phyloP scores from a whole-genome alignment of 306 rosid genomes.

The Ochetophila trinervis region DNA sequence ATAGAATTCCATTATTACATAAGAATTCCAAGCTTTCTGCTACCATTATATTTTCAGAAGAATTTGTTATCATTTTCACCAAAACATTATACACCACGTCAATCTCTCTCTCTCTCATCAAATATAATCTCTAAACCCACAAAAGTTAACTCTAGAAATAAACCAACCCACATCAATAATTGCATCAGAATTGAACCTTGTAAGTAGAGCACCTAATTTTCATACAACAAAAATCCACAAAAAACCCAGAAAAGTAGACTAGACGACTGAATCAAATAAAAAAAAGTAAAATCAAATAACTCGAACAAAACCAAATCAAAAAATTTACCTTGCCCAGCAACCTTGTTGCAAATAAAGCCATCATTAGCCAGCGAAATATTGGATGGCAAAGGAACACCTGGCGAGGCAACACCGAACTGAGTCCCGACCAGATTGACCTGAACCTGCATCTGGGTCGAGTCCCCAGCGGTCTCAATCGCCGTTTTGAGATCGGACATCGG shows the following conservation, averaged over 20 bases:
- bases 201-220: no score
- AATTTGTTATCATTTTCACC: no score
- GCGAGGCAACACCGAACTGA: slow-evolving; percentile 73
- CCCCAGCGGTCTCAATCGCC: slow-evolving; percentile 90
- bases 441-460: slow-evolving; percentile 73
- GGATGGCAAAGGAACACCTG: slow-evolving; percentile 60
- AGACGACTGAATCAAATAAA: not conserved
- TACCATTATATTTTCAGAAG: no score
- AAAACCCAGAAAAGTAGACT: not conserved
- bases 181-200: no score
- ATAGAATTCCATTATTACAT: no score
- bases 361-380: slow-evolving; percentile 70
- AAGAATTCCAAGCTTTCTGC: no score
- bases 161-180: no score
- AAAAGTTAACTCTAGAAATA: no score
- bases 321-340: slow-evolving; percentile 49
- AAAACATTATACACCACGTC: no score
- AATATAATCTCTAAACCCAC: no score
- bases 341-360: slow-evolving; percentile 53
- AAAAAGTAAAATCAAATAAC: not conserved
- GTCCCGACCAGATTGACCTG: slow-evolving; percentile 68
- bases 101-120: no score
- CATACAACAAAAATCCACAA: not conserved
- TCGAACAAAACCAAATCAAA: not conserved
- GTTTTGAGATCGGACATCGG: slow-evolving; percentile 86